Evolutionary conservation across 352 stramenopile species (phyloP).

Genomic region (Phytophthora ramorum): DNA sequence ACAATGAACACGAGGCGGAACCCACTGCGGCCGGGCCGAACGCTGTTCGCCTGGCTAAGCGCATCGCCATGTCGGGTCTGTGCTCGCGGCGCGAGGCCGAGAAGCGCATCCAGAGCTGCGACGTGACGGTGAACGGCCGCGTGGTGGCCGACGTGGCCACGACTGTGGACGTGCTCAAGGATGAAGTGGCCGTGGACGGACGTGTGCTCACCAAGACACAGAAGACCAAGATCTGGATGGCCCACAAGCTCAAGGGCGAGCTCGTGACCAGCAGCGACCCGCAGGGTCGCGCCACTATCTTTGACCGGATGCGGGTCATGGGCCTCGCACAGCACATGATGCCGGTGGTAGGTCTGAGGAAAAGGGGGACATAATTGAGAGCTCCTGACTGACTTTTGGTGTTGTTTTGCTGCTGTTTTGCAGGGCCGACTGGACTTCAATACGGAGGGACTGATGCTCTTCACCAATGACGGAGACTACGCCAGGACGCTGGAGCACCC

Average conservation of each 20-base stretch:
- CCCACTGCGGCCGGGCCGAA: background rate
- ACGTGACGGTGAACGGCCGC: conserved; percentile 82
- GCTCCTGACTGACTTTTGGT: background rate
- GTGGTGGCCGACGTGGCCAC: conserved; percentile 65
- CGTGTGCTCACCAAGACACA: conserved; percentile 47
- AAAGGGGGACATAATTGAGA: background rate
- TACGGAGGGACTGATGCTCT: conserved; percentile 92
- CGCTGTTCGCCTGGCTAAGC: conserved; percentile 74
- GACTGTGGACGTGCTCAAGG: conserved; percentile 57
- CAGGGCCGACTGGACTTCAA: conserved; percentile 93
- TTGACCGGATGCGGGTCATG: conserved; percentile 86
- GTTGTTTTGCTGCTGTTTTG: background rate
- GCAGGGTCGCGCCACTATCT: conserved; percentile 86
- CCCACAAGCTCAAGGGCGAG: conserved; percentile 88
- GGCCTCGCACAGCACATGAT: conserved; percentile 87
- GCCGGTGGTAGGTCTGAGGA: conserved; percentile 65
- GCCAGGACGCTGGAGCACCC: conserved; percentile 90
- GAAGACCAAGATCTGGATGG: conserved; percentile 82
- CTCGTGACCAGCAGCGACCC: conserved; percentile 84
- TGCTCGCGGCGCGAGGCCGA: conserved; percentile 88
- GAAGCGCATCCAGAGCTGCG: conserved; percentile 72
- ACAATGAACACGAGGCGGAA: background rate
- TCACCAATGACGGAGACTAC: conserved; percentile 94
- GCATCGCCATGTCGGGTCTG: conserved; percentile 81
- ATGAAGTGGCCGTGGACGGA: conserved; percentile 70